These are phyloP conservation scores for Malus fusca DNA, from an alignment of 306 rosid genomes.

Conservation along the genomic window DNA sequence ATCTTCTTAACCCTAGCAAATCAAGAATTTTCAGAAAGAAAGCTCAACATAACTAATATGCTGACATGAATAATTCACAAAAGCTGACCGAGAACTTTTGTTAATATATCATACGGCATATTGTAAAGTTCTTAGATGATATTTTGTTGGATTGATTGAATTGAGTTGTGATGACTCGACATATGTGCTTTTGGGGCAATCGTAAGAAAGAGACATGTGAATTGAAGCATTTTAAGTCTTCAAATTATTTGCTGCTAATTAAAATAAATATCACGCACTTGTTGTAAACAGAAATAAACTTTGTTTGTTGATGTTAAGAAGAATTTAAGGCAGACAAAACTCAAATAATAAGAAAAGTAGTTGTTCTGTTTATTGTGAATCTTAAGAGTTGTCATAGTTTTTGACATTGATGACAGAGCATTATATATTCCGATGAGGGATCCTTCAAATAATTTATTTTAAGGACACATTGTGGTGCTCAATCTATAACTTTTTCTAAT, in stretches of 20 bases:
- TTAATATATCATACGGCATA: too few relatives aligned
- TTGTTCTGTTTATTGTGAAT: slow-evolving; percentile 25
- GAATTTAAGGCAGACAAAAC: slow-evolving; percentile 97
- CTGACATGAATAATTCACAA: too few relatives aligned
- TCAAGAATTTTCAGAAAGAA: slow-evolving; percentile 37
- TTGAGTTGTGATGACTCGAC: slow-evolving; percentile 83
- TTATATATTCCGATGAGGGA: not conserved
- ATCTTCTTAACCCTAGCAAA: too few relatives aligned
- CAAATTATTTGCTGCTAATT: slow-evolving; percentile 90
- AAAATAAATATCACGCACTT: slow-evolving; percentile 69
- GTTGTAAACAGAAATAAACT: slow-evolving; percentile 82
- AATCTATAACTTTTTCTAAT: not conserved
- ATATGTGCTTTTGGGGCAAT: slow-evolving; percentile 97
- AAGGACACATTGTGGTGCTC: not conserved
- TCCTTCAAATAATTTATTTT: too few relatives aligned
- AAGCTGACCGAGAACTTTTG: too few relatives aligned
- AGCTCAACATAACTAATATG: too few relatives aligned
- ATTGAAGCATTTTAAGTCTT: slow-evolving; percentile 93
- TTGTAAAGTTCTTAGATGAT: slow-evolving; percentile 70
- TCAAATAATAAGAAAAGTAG: slow-evolving; percentile 85
- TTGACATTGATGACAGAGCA: slow-evolving; percentile 5
- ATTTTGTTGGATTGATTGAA: slow-evolving; percentile 86
- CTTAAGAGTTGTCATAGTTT: slow-evolving; percentile 26
- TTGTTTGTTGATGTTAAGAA: slow-evolving; percentile 81
- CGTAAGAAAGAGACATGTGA: slow-evolving; percentile 88